Percentiles rank a stretch among this genome's conserved stretches.
These are phyloP conservation scores for Closterium sp. DNA, from an alignment of 139 green algal species.

Conservation along the genomic window DNA sequence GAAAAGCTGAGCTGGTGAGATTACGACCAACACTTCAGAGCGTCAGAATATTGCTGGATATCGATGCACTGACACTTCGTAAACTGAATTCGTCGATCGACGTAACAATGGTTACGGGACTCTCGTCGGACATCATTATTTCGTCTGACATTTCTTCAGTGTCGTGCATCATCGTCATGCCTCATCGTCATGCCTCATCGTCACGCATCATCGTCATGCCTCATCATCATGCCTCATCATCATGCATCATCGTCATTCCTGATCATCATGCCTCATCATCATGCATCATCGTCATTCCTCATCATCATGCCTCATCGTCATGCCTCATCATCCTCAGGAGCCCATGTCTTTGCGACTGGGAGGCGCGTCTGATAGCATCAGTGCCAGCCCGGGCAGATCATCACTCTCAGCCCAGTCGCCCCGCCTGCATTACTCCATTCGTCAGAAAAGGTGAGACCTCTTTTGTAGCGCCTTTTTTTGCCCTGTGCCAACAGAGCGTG, in stretches of 20 bases:
- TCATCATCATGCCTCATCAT: no score
- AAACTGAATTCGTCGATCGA: background rate
- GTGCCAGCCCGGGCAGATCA: background rate
- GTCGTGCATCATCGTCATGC: no score
- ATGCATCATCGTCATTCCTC: no score
- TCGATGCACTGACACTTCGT: background rate
- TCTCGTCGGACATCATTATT: background rate
- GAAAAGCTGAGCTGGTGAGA: background rate
- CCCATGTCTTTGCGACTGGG: background rate
- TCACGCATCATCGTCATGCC: no score
- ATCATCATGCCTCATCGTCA: no score
- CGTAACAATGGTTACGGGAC: background rate
- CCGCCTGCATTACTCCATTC: background rate
- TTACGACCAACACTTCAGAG: background rate
- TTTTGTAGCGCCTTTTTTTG: no score
- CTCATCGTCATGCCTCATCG: no score
- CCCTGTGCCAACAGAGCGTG: no score
- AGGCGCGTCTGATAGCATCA: background rate
- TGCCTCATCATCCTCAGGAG: background rate
- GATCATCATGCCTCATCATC: no score
- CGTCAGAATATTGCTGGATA: background rate
- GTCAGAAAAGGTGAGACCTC: background rate
- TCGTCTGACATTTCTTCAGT: background rate
- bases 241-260: no score
- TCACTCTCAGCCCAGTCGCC: background rate